phyloP scores from a whole-genome alignment of 805 yeast genomes.

The Hanseniaspora clermontiae region DNA sequence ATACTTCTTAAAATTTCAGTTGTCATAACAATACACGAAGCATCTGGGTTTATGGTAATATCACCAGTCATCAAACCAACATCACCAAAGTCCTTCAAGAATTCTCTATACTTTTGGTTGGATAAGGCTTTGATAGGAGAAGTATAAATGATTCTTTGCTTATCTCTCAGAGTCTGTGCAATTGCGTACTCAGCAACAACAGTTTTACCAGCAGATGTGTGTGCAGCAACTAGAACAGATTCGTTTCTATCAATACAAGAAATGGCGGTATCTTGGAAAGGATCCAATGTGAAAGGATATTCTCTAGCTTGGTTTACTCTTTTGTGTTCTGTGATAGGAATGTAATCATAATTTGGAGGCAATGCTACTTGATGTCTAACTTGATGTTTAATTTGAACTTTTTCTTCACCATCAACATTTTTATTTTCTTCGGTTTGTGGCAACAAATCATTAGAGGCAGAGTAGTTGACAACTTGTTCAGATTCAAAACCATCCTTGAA shows the following conservation, averaged over 20 bases:
- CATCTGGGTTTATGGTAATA: conserved; percentile 95
- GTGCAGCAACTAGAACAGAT: conserved; percentile 93
- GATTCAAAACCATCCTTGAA: conserved; percentile 69
- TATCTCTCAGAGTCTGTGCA: conserved; percentile 82
- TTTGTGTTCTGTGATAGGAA: conserved; percentile 79
- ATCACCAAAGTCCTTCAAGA: conserved; percentile 72
- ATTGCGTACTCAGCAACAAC: conserved; percentile 96
- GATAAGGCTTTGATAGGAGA: conserved; percentile 92
- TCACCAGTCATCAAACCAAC: conserved; percentile 95
- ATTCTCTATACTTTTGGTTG: conserved; percentile 86
- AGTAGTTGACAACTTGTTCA: conserved; percentile 79
- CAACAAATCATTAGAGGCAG: conserved; percentile 63
- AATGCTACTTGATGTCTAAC: conserved; percentile 96
- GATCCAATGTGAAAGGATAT: conserved; percentile 87
- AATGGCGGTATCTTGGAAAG: conserved; percentile 93
- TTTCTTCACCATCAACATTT: conserved; percentile 28
- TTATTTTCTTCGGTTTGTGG: conserved; percentile 19
- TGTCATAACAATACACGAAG: conserved; percentile 96
- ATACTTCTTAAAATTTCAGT: conserved; percentile 94
- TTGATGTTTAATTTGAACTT: conserved; percentile 71
- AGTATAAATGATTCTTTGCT: conserved; percentile 88
- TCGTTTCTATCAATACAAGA: conserved; percentile 92
- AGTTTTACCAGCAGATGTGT: conserved; percentile 93
- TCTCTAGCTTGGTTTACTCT: conserved; percentile 68
- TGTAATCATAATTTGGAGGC: conserved; percentile 81